phyloP scores from a whole-genome alignment of 2,329 filamentous ascomycete species.

The Rachicladosporium sp. region DNA sequence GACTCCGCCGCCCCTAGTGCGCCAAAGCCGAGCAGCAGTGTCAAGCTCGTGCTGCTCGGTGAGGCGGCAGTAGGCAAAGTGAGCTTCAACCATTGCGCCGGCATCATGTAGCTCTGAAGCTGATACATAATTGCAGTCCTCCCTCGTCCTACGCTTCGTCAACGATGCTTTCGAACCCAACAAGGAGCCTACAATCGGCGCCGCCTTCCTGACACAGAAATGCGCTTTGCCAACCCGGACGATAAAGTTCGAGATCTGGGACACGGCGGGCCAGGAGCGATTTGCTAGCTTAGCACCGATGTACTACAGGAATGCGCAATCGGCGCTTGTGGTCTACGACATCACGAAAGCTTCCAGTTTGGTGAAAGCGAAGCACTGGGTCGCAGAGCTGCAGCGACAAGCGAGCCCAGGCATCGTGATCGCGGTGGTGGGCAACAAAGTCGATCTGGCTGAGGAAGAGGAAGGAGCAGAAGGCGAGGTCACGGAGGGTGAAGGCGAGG shows the following conservation, averaged over 20 bases:
- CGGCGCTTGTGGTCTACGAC: slow-evolving; percentile 95
- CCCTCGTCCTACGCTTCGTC: slow-evolving; percentile 92
- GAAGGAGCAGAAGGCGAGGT: slow-evolving; percentile 32
- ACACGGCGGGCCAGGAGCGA: slow-evolving; percentile 93
- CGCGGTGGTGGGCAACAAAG: slow-evolving; percentile 91
- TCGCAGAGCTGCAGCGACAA: slow-evolving; percentile 91
- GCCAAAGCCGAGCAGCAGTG: slow-evolving; percentile 96
- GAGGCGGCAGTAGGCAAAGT: slow-evolving; percentile 99
- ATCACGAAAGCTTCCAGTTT: slow-evolving; percentile 93
- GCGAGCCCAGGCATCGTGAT: slow-evolving; percentile 95
- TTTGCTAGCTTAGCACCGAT: slow-evolving; percentile 94
- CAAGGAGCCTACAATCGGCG: slow-evolving; percentile 98
- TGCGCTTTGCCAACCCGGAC: slow-evolving; percentile 88
- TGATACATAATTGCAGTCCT: slow-evolving; percentile 51
- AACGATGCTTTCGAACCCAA: slow-evolving; percentile 99
- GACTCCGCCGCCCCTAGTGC: slow-evolving; percentile 49
- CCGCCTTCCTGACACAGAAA: slow-evolving; percentile 97
- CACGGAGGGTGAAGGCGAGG: slow-evolving; percentile 36
- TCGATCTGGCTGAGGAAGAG: slow-evolving; percentile 59
- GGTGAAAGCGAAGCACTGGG: slow-evolving; percentile 97
- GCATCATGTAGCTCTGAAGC: slow-evolving; percentile 7
- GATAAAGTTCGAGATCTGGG: slow-evolving; percentile 67
- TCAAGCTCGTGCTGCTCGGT: slow-evolving; percentile 95
- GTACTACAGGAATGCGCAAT: slow-evolving; percentile 99
- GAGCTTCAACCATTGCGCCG: slow-evolving; percentile 17